Evolutionary conservation across 2,329 filamentous ascomycete species (phyloP).

Genomic region (Arthrobotrys conoides): DNA sequence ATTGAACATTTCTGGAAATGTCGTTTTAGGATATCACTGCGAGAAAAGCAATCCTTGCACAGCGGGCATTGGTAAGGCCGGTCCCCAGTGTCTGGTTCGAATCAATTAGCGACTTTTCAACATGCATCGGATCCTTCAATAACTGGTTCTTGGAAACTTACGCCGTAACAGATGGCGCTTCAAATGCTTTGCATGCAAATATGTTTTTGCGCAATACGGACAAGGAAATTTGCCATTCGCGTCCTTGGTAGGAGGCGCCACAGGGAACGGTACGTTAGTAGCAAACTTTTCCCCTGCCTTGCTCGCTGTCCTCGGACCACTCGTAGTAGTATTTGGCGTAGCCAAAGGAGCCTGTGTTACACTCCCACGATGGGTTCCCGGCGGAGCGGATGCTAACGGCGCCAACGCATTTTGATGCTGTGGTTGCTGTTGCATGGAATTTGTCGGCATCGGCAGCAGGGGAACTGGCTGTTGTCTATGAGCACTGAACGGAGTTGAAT

Average conservation of each 20-base stretch:
- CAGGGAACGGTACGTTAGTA: slow-evolving; percentile 57
- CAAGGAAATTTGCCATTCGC: slow-evolving; percentile 98
- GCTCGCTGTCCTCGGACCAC: slow-evolving; percentile 36
- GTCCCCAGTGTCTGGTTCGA: slow-evolving; percentile 85
- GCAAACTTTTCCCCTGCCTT: slow-evolving; percentile 57
- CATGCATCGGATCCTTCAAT: slow-evolving; percentile 1
- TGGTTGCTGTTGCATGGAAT: slow-evolving; percentile 57
- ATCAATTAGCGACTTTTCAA: slow-evolving; percentile 66
- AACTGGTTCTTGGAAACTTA: slow-evolving; percentile 70
- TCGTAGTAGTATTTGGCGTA: slow-evolving; percentile 45
- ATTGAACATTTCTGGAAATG: slow-evolving; percentile 99
- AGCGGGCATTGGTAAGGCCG: slow-evolving; percentile 98
- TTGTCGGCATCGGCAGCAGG: slow-evolving; percentile 57
- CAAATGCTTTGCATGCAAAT: slow-evolving; percentile 95
- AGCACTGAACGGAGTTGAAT: slow-evolving; percentile 55
- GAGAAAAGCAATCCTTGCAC: slow-evolving; percentile 97
- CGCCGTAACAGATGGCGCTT: slow-evolving; percentile 93
- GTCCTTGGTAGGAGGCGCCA: slow-evolving; percentile 83
- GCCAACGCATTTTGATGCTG: slow-evolving; percentile 60
- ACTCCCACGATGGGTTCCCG: slow-evolving; percentile 51
- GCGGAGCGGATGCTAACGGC: slow-evolving; percentile 48
- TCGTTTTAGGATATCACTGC: slow-evolving; percentile 97
- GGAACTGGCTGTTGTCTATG: slow-evolving; percentile 59
- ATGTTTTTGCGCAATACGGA: slow-evolving; percentile 97
- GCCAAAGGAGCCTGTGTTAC: slow-evolving; percentile 48